These are phyloP conservation scores for Diplodia mutila DNA, from an alignment of 2,329 filamentous ascomycete genomes.

Conservation along the genomic window DNA sequence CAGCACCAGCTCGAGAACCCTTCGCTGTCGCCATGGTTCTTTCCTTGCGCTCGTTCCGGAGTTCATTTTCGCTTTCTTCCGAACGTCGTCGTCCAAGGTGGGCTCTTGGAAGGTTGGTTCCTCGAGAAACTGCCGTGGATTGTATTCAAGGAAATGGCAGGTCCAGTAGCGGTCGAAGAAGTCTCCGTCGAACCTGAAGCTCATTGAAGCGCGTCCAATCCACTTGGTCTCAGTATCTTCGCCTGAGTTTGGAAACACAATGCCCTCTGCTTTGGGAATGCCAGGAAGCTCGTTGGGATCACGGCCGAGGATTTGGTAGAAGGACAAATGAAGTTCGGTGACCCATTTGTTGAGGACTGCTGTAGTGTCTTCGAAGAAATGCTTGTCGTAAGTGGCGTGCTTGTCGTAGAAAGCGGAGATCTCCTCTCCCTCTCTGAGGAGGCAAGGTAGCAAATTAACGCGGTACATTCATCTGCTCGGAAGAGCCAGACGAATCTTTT, in stretches of 20 bases:
- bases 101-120: too few relatives aligned
- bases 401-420: neutral
- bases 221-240: too few relatives aligned
- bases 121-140: neutral
- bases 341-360: neutral
- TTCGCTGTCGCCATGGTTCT: slow-evolving; percentile 34
- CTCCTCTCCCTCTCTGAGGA: neutral
- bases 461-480: neutral
- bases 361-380: neutral
- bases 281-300: neutral
- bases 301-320: neutral
- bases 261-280: slow-evolving; percentile 21
- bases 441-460: neutral
- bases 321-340: neutral
- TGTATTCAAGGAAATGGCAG: slow-evolving; percentile 31
- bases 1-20: slow-evolving; percentile 36
- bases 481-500: slow-evolving; percentile 6
- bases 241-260: neutral
- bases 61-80: too few relatives aligned
- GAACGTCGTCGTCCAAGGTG: too few relatives aligned
- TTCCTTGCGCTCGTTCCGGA: neutral
- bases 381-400: neutral
- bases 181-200: slow-evolving; percentile 39
- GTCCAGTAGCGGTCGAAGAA: slow-evolving; percentile 43
- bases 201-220: neutral